Evolutionary conservation across 345 rosid genomes (phyloP), one percentile per base, ranked within the genome.

Genomic region (Arabis hirsuta): DNA sequence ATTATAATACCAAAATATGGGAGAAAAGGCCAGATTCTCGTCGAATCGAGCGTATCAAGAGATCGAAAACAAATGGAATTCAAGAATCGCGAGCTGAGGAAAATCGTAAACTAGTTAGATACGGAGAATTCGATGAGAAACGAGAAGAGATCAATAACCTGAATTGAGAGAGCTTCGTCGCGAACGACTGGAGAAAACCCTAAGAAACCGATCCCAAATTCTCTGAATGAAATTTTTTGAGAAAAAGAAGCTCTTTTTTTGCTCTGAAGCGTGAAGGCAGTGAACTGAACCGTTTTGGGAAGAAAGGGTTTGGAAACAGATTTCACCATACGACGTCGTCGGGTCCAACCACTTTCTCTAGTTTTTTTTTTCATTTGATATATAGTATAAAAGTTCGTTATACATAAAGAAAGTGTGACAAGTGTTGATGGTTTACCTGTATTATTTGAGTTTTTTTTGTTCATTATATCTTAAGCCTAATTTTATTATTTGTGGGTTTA

Each of bases 131-230:
- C 41, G 41, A 58, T 1, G 2, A 38, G 7, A 7, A 36, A 32
- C 1, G 4, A 8, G 38, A 12, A 60, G 67, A 41, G 42, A 71
- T 31, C n/a, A 62, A 61, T 2, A 45, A 55, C 71, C 71, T 64
- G 12, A 12, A 62, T 6, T 5, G 58, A 38, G 59, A 73, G 59
- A 12, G 41, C 11, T 36, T 65, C 65, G 71, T 55, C n/a, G 22
- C 69, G 55, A 6, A 32, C 41, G 71, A 31, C 27, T 39, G 67
- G n/a, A 10, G 62, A 32, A 39, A 74, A 14, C 78, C 78, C 73
- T 51, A 74, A 12, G 42, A 66, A 51, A 51, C 4, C 63, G 65
- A 73, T 65, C 58, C 38, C 39, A 62, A 45, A 34, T 51, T 60
- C 62, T 29, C 29, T 27, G 12, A 14, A 12, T 2, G 20, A 39